Base-by-base conservation (phyloP, 2,329 filamentous ascomycete genomes). In the Pezicula neosporulosa region DNA sequence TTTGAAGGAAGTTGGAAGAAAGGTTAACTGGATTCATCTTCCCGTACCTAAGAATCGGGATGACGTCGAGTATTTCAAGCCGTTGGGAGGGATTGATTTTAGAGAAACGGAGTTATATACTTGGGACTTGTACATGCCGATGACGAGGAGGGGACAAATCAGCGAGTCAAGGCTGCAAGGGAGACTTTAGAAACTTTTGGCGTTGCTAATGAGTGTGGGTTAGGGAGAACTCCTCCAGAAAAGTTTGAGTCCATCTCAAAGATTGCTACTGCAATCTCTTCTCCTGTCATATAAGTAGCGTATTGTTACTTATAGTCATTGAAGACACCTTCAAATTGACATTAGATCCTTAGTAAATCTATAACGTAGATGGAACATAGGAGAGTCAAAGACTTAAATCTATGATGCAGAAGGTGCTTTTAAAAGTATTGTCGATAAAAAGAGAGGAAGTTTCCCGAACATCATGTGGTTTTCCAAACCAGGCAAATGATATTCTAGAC, bases 1-100 rank as follows among this genome's bases (percentile, higher is more conserved):
- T 16, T 54, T 63, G 13, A 49, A 60, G 6, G 47, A 52, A 2
- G 53, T 68, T 3, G 51, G 62, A 6, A 63, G 66, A 41, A 51
- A 54, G 9, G 65, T 76, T 21, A 56, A 67, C 43, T 77, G 65
- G 63, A 56, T 76, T 35, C 74, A 77, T 52, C 64, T 74, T 59
- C 73, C 73, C 3, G 72, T 76, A 2, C 72, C 72, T 0, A 70
- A 66, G 47, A 63, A 64, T 12, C 57, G 69, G 15, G 60, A 59
- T 15, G 69, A 73, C 51, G 59, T 58, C 2, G 62, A 54, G 4
- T 76, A 73, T 55, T 70, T 70, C 48, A 64, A 52, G 19, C 70
- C 73, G 2, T 56, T 76, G 50, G 66, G 62, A 43, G 49, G 64
- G 0, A 50, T 75, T 30, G 54, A 64, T 18, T 48, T 66, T 36